A percentile compares a stretch with the other conserved stretches of the same genome.
Conservation (phyloP, 345 rosid species). For the Heritiera fomes region DNA sequence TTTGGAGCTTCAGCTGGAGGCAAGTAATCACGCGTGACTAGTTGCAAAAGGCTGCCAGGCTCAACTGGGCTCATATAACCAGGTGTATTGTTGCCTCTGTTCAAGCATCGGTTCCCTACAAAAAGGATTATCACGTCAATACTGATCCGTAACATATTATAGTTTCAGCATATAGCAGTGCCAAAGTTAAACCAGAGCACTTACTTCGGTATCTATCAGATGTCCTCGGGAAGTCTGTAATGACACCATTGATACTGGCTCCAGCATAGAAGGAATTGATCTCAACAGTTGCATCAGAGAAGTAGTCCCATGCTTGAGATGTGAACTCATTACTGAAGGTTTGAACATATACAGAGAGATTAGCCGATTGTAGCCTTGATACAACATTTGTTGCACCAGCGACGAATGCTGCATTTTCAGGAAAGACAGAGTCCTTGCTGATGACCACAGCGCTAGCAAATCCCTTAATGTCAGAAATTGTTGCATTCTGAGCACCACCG, state of each 20-base stretch:
- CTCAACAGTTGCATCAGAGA: conserved; percentile 77
- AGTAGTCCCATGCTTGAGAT: conserved; percentile 89
- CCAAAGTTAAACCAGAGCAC: conserved; percentile 22
- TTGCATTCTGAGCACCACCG: conserved; percentile 47
- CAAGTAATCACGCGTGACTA: conserved; percentile 24
- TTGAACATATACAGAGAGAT: conserved; percentile 66
- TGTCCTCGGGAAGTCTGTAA: conserved; percentile 85
- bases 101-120: conserved; percentile 69
- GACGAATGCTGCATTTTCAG: conserved; percentile 24
- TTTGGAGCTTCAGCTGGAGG: conserved; percentile 72
- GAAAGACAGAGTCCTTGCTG: conserved; percentile 55
- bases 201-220: conserved; percentile 78
- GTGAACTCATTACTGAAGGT: conserved; percentile 76
- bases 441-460: conserved; percentile 72
- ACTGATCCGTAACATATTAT: neutral
- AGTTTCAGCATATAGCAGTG: neutral
- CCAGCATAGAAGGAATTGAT: conserved; percentile 47
- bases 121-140: conserved; percentile 4
- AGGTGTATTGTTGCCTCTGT: conserved; percentile 26
- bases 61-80: conserved; percentile 53
- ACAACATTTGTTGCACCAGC: conserved; percentile 49
- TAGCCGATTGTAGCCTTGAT: conserved; percentile 41
- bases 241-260: conserved; percentile 49
- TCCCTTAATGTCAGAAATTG: conserved; percentile 57
- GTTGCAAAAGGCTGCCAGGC: conserved; percentile 50